A percentile compares a stretch with the other conserved stretches of the same genome.
Evolutionary conservation across 371 early-diverging fungal species (phyloP).

Genomic region (Mucor ambiguus): DNA sequence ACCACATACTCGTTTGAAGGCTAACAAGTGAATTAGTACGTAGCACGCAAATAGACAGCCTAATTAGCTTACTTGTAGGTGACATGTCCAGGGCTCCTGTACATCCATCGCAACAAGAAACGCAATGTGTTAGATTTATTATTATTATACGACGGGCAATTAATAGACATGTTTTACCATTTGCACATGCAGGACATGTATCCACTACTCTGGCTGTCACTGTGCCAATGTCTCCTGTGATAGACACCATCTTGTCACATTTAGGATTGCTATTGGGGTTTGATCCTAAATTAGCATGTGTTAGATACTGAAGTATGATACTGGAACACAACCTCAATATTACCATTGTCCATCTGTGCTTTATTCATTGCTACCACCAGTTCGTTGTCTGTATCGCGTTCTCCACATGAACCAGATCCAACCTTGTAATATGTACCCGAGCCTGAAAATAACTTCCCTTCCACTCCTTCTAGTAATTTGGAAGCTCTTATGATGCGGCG

Average conservation of each 20-base stretch:
- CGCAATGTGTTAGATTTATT: background rate
- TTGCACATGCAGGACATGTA: slow-evolving; percentile 39
- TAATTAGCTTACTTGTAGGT: slow-evolving; percentile 29
- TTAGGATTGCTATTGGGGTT: slow-evolving; percentile 42
- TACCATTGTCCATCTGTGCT: slow-evolving; percentile 47
- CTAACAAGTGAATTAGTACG: background rate
- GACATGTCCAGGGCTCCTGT: slow-evolving; percentile 44
- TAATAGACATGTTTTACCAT: slow-evolving; percentile 28
- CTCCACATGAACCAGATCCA: slow-evolving; percentile 45
- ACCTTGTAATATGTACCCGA: slow-evolving; percentile 39
- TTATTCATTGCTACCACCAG: slow-evolving; percentile 41
- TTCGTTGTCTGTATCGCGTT: slow-evolving; percentile 29
- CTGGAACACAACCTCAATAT: background rate
- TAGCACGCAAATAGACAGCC: background rate
- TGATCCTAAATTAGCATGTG: slow-evolving; percentile 22
- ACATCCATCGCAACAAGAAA: background rate
- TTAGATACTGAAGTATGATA: background rate
- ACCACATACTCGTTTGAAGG: slow-evolving; percentile 20
- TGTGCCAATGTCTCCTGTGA: slow-evolving; percentile 31
- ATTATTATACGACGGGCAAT: slow-evolving; percentile 2
- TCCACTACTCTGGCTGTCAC: slow-evolving; percentile 38
- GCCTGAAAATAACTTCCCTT: slow-evolving; percentile 23
- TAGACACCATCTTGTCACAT: slow-evolving; percentile 34
- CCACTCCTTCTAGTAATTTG: background rate
- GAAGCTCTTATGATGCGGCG: background rate